These are phyloP conservation scores for Ophiostoma perfectum DNA, from an alignment of 2,329 filamentous ascomycete genomes.

Conservation along the genomic window DNA sequence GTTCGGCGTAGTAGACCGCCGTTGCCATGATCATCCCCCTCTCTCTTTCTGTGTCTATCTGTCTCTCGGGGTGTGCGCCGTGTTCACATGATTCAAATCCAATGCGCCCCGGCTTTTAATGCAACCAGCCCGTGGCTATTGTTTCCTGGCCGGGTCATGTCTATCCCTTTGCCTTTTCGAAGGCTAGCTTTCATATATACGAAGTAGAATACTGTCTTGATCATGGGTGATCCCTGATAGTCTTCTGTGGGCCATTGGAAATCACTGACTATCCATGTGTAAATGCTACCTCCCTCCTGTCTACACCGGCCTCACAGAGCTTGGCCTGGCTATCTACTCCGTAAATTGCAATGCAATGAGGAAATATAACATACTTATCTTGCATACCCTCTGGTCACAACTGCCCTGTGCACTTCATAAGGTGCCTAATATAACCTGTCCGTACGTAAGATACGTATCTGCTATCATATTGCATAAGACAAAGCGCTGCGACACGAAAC, in stretches of 20 bases:
- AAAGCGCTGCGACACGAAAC: not conserved
- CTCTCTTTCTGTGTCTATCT: not conserved
- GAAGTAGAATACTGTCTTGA: not conserved
- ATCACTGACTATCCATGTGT: not conserved
- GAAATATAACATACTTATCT: too few relatives aligned
- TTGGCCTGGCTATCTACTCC: too few relatives aligned
- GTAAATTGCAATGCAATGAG: too few relatives aligned
- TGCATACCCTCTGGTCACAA: not conserved
- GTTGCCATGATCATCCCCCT: constrained; percentile 4
- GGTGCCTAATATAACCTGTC: not conserved
- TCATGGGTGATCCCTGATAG: not conserved
- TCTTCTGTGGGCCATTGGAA: not conserved
- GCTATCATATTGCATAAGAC: not conserved
- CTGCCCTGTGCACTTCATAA: not conserved
- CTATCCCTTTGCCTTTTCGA: not conserved
- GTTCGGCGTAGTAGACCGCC: not conserved
- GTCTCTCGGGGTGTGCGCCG: not conserved
- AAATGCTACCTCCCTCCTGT: not conserved
- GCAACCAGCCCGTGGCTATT: not conserved
- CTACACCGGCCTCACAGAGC: not conserved
- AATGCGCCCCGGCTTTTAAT: constrained; percentile 18
- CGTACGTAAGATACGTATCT: not conserved
- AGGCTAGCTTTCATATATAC: not conserved
- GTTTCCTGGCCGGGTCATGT: not conserved
- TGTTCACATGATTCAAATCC: constrained; percentile 20